phyloP scores from a whole-genome alignment of 768 basidiomycete genomes.

The Lyophyllum atratum region DNA sequence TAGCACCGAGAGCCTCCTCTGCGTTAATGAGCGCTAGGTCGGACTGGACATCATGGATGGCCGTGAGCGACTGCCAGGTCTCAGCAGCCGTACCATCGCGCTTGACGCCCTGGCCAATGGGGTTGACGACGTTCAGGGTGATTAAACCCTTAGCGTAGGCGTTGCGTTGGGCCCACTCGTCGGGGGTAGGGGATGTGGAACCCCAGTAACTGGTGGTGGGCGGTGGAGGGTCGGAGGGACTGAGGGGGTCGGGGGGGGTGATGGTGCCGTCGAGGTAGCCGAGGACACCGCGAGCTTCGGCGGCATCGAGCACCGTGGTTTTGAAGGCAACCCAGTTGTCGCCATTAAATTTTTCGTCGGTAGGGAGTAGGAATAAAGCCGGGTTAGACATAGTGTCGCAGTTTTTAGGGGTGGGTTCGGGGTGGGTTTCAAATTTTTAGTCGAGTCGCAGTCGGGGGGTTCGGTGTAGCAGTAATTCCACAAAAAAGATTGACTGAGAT shows the following conservation, averaged over 20 bases:
- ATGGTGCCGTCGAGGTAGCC: background rate
- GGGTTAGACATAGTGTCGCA: background rate
- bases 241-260: background rate
- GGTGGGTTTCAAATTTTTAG: background rate
- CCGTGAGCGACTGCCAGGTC: background rate
- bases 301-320: background rate
- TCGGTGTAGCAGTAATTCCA: no score
- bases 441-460: no score
- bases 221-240: background rate
- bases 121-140: background rate
- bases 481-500: background rate
- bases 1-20: background rate
- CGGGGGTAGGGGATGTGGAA: background rate
- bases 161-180: background rate
- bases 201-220: background rate
- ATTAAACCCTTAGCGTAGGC: background rate
- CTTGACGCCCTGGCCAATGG: background rate
- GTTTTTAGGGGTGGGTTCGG: background rate
- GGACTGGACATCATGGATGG: background rate
- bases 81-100: background rate
- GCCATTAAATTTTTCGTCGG: background rate
- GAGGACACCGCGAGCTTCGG: background rate
- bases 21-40: background rate
- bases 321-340: background rate
- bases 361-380: background rate